Evolutionary conservation across 164 flowering plant species (phyloP).

Genomic region (Vitis amurensis): DNA sequence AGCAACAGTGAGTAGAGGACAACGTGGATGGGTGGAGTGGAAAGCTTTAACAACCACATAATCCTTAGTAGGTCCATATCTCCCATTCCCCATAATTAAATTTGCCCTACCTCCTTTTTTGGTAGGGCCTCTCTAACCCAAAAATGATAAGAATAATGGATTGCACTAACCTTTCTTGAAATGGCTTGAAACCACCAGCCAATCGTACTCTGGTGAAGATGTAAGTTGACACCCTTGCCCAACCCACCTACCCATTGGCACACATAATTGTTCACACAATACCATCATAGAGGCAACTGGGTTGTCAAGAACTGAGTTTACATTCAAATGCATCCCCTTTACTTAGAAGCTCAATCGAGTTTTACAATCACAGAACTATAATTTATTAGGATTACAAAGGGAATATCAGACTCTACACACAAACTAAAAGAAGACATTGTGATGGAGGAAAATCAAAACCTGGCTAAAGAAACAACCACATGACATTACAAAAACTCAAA

Average conservation of each 20-base stretch:
- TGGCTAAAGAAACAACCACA: conserved; percentile 12
- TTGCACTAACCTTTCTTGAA: conserved; percentile 14
- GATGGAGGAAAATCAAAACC: neutral
- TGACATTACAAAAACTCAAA: conserved; percentile 30
- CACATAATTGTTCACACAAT: too few species aligned
- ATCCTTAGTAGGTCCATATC: conserved; percentile 9
- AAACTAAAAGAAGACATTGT: neutral
- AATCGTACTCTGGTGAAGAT: conserved; percentile 8
- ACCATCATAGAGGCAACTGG: too few species aligned
- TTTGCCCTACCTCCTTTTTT: neutral
- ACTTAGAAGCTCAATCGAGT: too few species aligned
- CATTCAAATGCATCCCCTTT: too few species aligned
- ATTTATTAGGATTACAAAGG: neutral
- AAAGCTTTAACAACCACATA: conserved; percentile 28
- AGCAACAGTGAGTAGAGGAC: conserved; percentile 15
- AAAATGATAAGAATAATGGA: neutral
- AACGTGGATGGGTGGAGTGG: conserved; percentile 17
- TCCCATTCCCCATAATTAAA: neutral
- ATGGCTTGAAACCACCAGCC: conserved; percentile 27
- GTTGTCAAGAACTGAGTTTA: too few species aligned
- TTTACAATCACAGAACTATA: neutral
- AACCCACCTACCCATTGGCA: conserved; percentile 1
- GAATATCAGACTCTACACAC: too few species aligned
- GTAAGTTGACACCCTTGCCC: neutral
- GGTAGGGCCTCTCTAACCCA: neutral